Percentiles rank a stretch among this genome's conserved stretches.
Evolutionary conservation across 1,284 basidiomycete genomes (phyloP).

Genomic region (Phylloboletellus chloephorus): DNA sequence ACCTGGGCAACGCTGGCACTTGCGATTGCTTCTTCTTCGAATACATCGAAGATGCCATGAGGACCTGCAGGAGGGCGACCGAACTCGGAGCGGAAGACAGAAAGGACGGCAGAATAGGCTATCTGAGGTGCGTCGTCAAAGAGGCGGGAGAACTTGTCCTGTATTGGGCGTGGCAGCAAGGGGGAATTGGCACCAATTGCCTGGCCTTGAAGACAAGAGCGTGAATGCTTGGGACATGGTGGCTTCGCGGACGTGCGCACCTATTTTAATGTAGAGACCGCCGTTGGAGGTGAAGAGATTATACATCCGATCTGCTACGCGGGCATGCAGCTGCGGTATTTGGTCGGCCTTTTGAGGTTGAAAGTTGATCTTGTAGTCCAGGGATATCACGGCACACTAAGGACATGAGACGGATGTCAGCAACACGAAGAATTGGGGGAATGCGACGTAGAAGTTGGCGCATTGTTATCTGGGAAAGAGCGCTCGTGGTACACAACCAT

Average conservation of each 20-base stretch:
- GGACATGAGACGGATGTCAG: background rate
- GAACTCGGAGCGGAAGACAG: slow-evolving; percentile 71
- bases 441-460: too few relatives aligned
- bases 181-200: slow-evolving; percentile 82
- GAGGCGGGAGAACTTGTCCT: slow-evolving; percentile 72
- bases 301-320: slow-evolving; percentile 75
- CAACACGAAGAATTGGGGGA: background rate
- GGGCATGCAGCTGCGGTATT: slow-evolving; percentile 75
- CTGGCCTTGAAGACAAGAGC: slow-evolving; percentile 42
- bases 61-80: slow-evolving; percentile 58
- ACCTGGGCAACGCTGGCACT: slow-evolving; percentile 90
- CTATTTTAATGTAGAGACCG: slow-evolving; percentile 88
- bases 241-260: slow-evolving; percentile 34
- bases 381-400: slow-evolving; percentile 60
- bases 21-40: slow-evolving; percentile 70
- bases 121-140: slow-evolving; percentile 87
- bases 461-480: too few relatives aligned
- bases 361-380: slow-evolving; percentile 86
- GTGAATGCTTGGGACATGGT: background rate
- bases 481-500: too few relatives aligned
- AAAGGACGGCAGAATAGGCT: slow-evolving; percentile 61
- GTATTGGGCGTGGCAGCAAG: slow-evolving; percentile 75
- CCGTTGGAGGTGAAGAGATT: slow-evolving; percentile 74
- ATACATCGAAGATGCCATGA: slow-evolving; percentile 70
- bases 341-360: slow-evolving; percentile 55